Evolutionary conservation across 2,329 filamentous ascomycete species (phyloP), one percentile per base, ranked within the genome.

Genomic region (Clonostachys sp.): DNA sequence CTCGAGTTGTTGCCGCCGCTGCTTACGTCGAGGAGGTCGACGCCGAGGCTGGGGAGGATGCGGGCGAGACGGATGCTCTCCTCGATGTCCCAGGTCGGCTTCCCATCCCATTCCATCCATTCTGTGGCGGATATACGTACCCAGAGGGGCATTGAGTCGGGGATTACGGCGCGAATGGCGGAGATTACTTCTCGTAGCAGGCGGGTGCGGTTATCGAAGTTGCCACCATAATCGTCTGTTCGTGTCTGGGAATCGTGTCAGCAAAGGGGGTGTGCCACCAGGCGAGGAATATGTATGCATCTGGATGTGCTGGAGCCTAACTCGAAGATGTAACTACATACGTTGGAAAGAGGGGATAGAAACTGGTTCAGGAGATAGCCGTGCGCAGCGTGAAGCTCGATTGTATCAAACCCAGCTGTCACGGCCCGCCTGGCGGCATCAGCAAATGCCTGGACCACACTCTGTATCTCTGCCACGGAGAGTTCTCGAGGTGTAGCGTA

Each of bases 1-100:
- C 66, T 62, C 35, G 73, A 65, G 61, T 83, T 78, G 61, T 88
- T 87, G 39, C 88, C 91, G 35, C 84, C 89, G 1, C 83, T 84
- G 56, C 84, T 90, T 48, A 95, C 81, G 62, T 96, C 91, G 34
- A 96, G 75, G 14, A 95, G 71, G 62, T 96, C 91, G 41, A 96
- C 78, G 34, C 91, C 91, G 12, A 77, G 72, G 1, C 77, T 79
- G 0, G 88, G 86, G 1, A 96, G 77, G 10, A 86, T 70, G 60
- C 62, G 62, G 44, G 59, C 59, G 16, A 67, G 55, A 16, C 51
- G 55, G 48, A 64, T 64, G 46, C 55, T 63, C 54, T 91, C 78
- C 42, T 84, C 77, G n/a, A 85, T 57, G 6, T 81, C 84, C 89
- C 89, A 95, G 20, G 70, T 75, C 7, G 70, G 67, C 53, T 68